phyloP scores from a whole-genome alignment of 345 rosid genomes.

The Gossypium raimondii region DNA sequence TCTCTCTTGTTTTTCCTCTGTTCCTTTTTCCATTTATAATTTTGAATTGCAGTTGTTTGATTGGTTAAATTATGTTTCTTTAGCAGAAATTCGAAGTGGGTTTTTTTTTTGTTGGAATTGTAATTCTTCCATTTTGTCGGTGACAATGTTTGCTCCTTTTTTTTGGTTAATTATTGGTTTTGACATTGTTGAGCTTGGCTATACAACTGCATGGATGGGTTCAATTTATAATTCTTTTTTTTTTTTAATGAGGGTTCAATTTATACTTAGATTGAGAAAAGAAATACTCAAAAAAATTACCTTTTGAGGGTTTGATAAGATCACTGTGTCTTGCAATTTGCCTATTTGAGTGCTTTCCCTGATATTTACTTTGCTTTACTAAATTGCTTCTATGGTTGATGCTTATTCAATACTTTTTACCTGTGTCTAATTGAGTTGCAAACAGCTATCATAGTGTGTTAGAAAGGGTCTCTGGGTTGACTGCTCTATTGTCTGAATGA shows the following conservation, averaged over 20 bases:
- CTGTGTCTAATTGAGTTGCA: background rate
- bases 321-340: background rate
- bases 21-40: background rate
- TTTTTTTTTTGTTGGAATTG: background rate
- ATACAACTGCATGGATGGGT: background rate
- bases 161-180: background rate
- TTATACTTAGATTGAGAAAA: background rate
- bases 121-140: constrained; percentile 3
- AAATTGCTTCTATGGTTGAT: too few species aligned
- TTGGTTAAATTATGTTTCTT: background rate
- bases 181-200: too few species aligned
- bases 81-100: background rate
- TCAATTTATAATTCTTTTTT: background rate
- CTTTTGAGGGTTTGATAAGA: background rate
- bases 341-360: too few species aligned
- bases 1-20: background rate
- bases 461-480: background rate
- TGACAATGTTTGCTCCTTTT: constrained; percentile 5
- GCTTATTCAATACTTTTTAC: background rate
- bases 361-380: too few species aligned
- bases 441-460: background rate
- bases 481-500: too few species aligned
- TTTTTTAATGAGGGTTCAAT: background rate
- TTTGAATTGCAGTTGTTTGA: background rate
- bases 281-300: background rate